Evolutionary conservation across 164 flowering plant genomes (phyloP).

Genomic region (Liquidambar formosana): DNA sequence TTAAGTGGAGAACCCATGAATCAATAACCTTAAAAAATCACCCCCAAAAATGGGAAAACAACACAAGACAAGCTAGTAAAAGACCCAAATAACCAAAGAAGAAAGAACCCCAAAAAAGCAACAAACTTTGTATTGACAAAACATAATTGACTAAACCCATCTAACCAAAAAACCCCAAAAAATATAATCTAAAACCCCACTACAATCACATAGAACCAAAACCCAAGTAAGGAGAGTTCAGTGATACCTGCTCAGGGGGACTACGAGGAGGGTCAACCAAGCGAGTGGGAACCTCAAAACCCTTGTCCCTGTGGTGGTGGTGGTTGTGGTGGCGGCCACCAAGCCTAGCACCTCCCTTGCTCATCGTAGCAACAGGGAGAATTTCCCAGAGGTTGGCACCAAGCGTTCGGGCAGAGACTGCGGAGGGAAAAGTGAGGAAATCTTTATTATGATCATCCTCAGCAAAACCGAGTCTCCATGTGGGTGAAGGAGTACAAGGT

Average conservation of each 20-base stretch:
- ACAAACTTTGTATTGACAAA: background rate
- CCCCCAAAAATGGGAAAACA: background rate
- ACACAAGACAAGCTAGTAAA: background rate
- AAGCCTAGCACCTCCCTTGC: conserved; percentile 23
- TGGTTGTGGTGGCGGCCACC: conserved; percentile 31
- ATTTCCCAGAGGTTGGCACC: conserved; percentile 74
- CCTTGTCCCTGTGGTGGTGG: conserved; percentile 28
- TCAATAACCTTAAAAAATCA: background rate
- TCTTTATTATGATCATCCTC: conserved; percentile 11
- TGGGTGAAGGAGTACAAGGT: conserved; percentile 64
- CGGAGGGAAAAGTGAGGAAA: conserved; percentile 13
- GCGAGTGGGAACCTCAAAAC: conserved; percentile 18
- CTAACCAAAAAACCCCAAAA: background rate
- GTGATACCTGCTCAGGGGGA: conserved; percentile 30
- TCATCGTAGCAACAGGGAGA: conserved; percentile 37
- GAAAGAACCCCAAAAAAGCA: background rate
- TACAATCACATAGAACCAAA: background rate
- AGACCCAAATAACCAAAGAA: background rate
- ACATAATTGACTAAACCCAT: background rate
- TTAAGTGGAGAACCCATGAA: background rate
- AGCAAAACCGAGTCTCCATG: conserved; percentile 53
- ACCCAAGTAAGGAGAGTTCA: background rate
- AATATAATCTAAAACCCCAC: background rate
- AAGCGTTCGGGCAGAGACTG: conserved; percentile 71
- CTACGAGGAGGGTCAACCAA: conserved; percentile 33